Evolutionary conservation across 2,329 filamentous ascomycete species (phyloP).

Genomic region (Aureobasidium musti): DNA sequence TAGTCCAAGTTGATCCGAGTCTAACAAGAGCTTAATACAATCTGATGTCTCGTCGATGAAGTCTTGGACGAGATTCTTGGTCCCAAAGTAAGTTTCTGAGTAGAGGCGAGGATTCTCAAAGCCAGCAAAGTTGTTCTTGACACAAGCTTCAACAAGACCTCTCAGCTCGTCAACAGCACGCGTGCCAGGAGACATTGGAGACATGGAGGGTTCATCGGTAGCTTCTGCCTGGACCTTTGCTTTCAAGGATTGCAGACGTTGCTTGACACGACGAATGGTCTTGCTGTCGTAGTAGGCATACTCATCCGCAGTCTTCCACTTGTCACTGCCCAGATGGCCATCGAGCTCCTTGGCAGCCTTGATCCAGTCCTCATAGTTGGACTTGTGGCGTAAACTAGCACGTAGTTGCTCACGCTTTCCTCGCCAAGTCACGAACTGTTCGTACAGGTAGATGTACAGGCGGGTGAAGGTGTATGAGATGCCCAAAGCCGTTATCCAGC

Average conservation of each 20-base stretch:
- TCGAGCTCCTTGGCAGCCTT: constrained; percentile 77
- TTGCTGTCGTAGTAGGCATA: constrained; percentile 83
- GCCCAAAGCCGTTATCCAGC: constrained; percentile 76
- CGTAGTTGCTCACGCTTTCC: constrained; percentile 73
- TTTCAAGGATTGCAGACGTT: constrained; percentile 69
- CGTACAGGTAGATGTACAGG: constrained; percentile 88
- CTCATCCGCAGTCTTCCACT: constrained; percentile 73
- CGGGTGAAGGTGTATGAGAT: constrained; percentile 77
- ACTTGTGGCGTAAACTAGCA: constrained; percentile 68
- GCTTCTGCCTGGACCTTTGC: constrained; percentile 59
- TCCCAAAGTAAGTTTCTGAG: constrained; percentile 95
- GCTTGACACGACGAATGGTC: constrained; percentile 74
- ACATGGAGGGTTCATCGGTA: constrained; percentile 30
- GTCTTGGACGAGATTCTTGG: constrained; percentile 89
- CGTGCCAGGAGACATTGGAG: constrained; percentile 37
- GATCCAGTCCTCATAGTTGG: constrained; percentile 82
- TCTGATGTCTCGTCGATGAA: constrained; percentile 83
- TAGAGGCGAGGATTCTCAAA: constrained; percentile 94
- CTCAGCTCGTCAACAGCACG: constrained; percentile 73
- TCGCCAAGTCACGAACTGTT: constrained; percentile 87
- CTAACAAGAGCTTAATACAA: constrained; percentile 66
- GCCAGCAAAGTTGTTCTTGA: constrained; percentile 97
- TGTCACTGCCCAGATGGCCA: constrained; percentile 73
- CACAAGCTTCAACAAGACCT: constrained; percentile 78
- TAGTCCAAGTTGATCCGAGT: constrained; percentile 65